Evolutionary conservation across 768 basidiomycete species (phyloP).

Genomic region (Infundibulicybe gibba): DNA sequence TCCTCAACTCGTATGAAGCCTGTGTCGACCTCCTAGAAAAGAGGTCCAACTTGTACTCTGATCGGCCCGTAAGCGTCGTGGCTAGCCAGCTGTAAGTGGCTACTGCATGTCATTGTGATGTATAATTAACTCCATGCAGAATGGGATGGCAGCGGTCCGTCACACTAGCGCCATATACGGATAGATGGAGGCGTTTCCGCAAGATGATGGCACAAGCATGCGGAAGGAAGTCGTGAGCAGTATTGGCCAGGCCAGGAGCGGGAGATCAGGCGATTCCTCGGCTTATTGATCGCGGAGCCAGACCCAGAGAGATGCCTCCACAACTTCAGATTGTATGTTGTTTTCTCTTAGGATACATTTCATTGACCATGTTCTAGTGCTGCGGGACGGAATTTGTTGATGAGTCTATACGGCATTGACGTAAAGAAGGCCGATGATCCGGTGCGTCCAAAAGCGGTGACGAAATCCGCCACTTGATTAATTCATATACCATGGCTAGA

Average conservation of each 20-base stretch:
- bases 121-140: background rate
- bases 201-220: background rate
- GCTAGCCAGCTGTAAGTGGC: conserved; percentile 3
- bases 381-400: no score
- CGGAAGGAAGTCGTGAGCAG: background rate
- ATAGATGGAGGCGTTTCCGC: background rate
- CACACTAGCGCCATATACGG: background rate
- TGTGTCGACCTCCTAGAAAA: conserved; percentile 20
- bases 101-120: background rate
- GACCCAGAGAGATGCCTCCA: no score
- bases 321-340: no score
- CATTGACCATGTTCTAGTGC: no score
- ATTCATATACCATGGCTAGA: no score
- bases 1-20: conserved; percentile 21
- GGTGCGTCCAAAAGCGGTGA: no score
- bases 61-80: conserved; percentile 21
- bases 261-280: no score
- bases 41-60: conserved; percentile 22
- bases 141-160: background rate
- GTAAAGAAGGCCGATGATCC: no score
- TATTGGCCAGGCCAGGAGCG: background rate
- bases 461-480: no score
- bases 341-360: no score
- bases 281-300: no score
- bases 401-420: no score